These are phyloP conservation scores for Epichloe baconii DNA, from an alignment of 2,329 filamentous ascomycete genomes.

Conservation along the genomic window DNA sequence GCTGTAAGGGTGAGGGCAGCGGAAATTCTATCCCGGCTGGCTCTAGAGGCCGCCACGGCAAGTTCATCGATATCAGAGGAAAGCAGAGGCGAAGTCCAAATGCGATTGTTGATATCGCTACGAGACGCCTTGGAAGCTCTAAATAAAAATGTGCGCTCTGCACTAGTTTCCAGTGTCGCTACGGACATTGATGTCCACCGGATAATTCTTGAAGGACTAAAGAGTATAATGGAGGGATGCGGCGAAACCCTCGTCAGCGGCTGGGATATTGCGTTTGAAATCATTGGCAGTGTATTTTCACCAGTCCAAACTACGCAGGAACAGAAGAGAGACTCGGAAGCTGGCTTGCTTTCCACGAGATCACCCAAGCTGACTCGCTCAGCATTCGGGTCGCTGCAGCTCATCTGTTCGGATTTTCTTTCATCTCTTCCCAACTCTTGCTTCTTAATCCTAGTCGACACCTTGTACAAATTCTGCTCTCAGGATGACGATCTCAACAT, in stretches of 20 bases:
- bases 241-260: constrained; percentile 73
- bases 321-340: constrained; percentile 16
- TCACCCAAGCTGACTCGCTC: constrained; percentile 70
- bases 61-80: constrained; percentile 39
- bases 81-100: constrained; percentile 49
- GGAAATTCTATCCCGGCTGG: constrained; percentile 47
- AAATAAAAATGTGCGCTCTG: constrained; percentile 37
- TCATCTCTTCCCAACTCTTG: constrained; percentile 57
- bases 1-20: constrained; percentile 47
- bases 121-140: constrained; percentile 44
- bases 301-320: constrained; percentile 22
- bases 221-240: constrained; percentile 72
- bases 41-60: constrained; percentile 43
- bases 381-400: constrained; percentile 78
- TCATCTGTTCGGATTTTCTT: constrained; percentile 92
- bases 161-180: constrained; percentile 43
- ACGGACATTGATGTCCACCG: constrained; percentile 71
- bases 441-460: constrained; percentile 69
- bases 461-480: constrained; percentile 76
- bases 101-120: constrained; percentile 56
- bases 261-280: constrained; percentile 76
- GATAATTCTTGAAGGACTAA: constrained; percentile 65
- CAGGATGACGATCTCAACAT: constrained; percentile 92
- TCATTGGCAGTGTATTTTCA: constrained; percentile 72
- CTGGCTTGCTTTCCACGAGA: constrained; percentile 32